Evolutionary conservation across 2,329 filamentous ascomycete species (phyloP).

Genomic region (Alternaria panax): DNA sequence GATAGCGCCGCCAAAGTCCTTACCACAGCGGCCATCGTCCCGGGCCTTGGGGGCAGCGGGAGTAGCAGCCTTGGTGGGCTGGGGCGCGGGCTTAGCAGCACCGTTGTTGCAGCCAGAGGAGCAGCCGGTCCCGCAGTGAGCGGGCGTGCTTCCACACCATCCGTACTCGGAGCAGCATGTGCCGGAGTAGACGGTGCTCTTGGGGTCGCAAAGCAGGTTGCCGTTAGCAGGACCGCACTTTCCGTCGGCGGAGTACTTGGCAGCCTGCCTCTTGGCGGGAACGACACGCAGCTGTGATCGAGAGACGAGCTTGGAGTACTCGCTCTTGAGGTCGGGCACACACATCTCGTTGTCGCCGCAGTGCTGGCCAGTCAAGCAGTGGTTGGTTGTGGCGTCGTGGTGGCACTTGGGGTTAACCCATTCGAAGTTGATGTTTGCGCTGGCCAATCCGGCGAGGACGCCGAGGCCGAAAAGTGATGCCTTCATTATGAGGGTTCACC

Average conservation of each 20-base stretch:
- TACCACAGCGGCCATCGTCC: constrained; percentile 52
- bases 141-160: constrained; percentile 55
- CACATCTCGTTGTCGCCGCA: constrained; percentile 43
- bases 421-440: constrained; percentile 59
- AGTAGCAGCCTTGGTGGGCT: constrained; percentile 16
- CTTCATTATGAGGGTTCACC: constrained; percentile 37
- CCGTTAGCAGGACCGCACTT: constrained; percentile 51
- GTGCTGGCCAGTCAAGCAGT: constrained; percentile 51
- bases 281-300: constrained; percentile 29
- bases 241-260: constrained; percentile 50
- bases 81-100: constrained; percentile 8
- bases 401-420: constrained; percentile 57
- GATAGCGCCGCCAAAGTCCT: constrained; percentile 49
- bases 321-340: constrained; percentile 27
- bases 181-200: constrained; percentile 55
- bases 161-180: constrained; percentile 56
- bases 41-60: constrained; percentile 25
- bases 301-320: constrained; percentile 34
- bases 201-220: constrained; percentile 53
- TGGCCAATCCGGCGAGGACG: constrained; percentile 46
- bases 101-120: constrained; percentile 50
- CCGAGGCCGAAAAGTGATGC: constrained; percentile 37
- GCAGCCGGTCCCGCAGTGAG: constrained; percentile 51
- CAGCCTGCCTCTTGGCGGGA: constrained; percentile 38
- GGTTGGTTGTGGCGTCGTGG: constrained; percentile 23